Evolutionary conservation across 768 basidiomycete genomes (phyloP).

Genomic region (Panellus pusillus): DNA sequence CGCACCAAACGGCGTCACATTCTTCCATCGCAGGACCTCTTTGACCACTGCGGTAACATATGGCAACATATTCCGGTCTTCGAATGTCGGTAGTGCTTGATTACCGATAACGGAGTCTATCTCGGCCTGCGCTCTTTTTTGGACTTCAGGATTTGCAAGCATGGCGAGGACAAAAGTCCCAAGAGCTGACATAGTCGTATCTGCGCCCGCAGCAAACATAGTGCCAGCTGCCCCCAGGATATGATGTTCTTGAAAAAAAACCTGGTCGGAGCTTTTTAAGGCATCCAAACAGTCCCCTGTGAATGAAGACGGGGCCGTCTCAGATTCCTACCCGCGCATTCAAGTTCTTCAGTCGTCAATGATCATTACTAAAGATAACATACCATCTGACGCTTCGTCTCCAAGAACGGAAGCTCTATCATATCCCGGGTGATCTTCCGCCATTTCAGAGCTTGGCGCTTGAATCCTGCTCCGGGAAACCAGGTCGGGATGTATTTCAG

Average conservation of each 20-base stretch:
- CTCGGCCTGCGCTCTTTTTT: conserved; percentile 27
- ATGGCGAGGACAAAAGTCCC: no score
- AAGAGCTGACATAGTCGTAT: no score
- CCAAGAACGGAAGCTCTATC: conserved; percentile 14
- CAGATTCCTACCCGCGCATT: neutral
- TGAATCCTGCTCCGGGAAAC: conserved; percentile 33
- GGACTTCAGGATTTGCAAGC: conserved; percentile 25
- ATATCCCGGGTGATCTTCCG: conserved; percentile 2
- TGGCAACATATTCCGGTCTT: neutral
- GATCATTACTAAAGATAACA: no score
- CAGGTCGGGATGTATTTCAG: conserved; percentile 30
- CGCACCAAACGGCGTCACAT: neutral
- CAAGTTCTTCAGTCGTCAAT: no score
- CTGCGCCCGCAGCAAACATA: no score
- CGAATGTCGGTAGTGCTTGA: neutral
- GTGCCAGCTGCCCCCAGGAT: neutral
- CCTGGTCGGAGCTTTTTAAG: neutral
- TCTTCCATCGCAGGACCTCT: conserved; percentile 3
- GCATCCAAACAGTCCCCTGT: neutral
- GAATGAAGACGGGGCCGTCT: neutral
- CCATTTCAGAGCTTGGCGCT: conserved; percentile 20
- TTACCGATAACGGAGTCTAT: conserved; percentile 15
- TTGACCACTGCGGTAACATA: neutral
- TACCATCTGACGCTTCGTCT: no score
- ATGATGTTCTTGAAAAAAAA: neutral